Conservation (phyloP, 768 basidiomycete species). For the Tulasnella sp. region DNA sequence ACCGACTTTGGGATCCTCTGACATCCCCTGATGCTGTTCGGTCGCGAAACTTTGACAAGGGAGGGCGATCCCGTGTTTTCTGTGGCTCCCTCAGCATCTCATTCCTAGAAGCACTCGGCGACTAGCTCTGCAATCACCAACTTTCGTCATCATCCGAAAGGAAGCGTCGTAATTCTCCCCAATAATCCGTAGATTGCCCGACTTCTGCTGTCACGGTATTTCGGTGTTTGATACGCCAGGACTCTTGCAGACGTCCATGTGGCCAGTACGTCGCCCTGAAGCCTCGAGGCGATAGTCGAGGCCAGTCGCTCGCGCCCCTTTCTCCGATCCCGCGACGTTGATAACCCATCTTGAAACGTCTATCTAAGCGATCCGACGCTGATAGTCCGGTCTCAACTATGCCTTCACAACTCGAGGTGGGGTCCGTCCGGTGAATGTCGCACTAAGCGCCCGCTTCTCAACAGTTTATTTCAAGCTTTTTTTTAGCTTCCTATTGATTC, state of each 20-base stretch:
- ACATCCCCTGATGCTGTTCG: neutral
- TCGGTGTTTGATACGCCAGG: neutral
- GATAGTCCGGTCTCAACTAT: neutral
- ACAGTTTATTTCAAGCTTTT: neutral
- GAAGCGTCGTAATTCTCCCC: neutral
- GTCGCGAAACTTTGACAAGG: neutral
- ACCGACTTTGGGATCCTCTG: neutral
- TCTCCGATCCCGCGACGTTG: neutral
- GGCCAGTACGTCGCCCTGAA: neutral
- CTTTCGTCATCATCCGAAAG: constrained; percentile 1
- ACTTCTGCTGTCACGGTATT: neutral
- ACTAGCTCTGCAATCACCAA: neutral
- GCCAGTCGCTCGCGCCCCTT: neutral
- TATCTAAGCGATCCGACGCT: constrained; percentile 10
- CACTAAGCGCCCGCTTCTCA: constrained; percentile 4
- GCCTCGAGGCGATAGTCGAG: constrained; percentile 8
- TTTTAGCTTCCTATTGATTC: neutral
- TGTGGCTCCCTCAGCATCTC: neutral
- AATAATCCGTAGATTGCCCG: neutral
- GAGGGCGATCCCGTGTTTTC: neutral
- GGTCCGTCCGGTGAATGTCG: neutral
- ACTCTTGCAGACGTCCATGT: constrained; percentile 4
- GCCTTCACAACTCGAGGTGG: neutral
- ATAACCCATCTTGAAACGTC: constrained; percentile 7
- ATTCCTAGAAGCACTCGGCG: constrained; percentile 9